These are phyloP conservation scores for Bryoerythrophyllum caledonicum DNA, from an alignment of 225 moss, liverwort and hornwort genomes.

Conservation along the genomic window DNA sequence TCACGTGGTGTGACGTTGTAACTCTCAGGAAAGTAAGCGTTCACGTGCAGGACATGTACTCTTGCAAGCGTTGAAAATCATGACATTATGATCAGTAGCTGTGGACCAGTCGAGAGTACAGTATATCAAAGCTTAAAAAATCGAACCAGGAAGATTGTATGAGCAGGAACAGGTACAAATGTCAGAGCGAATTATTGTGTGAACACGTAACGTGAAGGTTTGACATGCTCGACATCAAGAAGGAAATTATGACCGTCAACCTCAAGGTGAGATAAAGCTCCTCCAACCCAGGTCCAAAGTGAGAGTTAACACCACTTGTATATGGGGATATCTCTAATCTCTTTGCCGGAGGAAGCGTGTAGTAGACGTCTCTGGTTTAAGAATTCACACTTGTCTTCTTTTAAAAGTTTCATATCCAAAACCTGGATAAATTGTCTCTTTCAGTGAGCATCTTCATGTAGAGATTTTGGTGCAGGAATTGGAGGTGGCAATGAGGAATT, in stretches of 20 bases:
- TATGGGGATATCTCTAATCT: background rate
- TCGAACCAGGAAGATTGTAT: background rate
- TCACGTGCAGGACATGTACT: background rate
- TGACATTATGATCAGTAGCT: background rate
- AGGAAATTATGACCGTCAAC: background rate
- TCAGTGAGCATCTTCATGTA: background rate
- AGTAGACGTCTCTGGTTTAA: background rate
- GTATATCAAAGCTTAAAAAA: background rate
- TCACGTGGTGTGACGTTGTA: constrained; percentile 6
- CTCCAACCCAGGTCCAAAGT: background rate
- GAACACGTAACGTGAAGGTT: background rate
- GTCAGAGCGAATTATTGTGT: background rate
- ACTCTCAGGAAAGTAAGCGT: constrained; percentile 15
- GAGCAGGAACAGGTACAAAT: background rate
- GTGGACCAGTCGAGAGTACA: background rate
- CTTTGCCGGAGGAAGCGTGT: background rate
- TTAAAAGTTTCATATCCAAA: background rate
- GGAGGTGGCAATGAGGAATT: constrained; percentile 21
- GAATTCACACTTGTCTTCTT: background rate
- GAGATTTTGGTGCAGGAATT: background rate
- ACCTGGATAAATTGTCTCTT: background rate
- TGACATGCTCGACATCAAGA: background rate
- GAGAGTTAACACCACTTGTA: background rate
- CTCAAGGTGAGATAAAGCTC: background rate
- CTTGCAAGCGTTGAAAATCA: constrained; percentile 5